These are phyloP conservation scores for Cichorium intybus DNA, from an alignment of 140 eudicot species.

Conservation along the genomic window DNA sequence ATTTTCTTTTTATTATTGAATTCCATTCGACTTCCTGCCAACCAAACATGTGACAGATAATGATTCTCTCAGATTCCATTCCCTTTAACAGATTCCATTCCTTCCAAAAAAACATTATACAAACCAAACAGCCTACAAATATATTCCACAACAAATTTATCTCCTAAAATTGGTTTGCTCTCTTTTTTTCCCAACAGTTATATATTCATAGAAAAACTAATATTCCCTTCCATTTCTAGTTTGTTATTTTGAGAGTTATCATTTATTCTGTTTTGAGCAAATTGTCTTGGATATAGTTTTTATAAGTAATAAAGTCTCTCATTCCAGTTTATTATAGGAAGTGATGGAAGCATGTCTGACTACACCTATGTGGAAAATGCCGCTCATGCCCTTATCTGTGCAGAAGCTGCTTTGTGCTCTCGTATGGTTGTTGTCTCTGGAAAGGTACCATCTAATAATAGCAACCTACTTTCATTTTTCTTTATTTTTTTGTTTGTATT, in stretches of 20 bases:
- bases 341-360: conserved; percentile 64
- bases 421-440: conserved; percentile 58
- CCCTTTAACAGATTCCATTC: too few species aligned
- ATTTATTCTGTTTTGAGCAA: not conserved
- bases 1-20: too few species aligned
- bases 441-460: conserved; percentile 48
- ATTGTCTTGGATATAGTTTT: conserved; percentile 30
- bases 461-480: not conserved
- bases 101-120: not conserved
- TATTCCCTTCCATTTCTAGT: not conserved
- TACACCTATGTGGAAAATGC: conserved; percentile 92
- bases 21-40: too few species aligned
- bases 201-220: conserved; percentile 4
- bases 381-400: conserved; percentile 85
- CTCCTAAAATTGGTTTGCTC: not conserved
- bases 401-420: conserved; percentile 71
- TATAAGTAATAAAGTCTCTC: conserved; percentile 67
- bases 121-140: not conserved
- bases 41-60: too few species aligned
- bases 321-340: conserved; percentile 93
- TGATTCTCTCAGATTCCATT: too few species aligned
- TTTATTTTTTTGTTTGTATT: too few species aligned
- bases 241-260: not conserved
- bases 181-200: not conserved
- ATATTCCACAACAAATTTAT: not conserved